A percentile compares a stretch with the other conserved stretches of the same genome.
phyloP scores from a whole-genome alignment of 2,329 filamentous ascomycete genomes.

The Penicillium sp. region DNA sequence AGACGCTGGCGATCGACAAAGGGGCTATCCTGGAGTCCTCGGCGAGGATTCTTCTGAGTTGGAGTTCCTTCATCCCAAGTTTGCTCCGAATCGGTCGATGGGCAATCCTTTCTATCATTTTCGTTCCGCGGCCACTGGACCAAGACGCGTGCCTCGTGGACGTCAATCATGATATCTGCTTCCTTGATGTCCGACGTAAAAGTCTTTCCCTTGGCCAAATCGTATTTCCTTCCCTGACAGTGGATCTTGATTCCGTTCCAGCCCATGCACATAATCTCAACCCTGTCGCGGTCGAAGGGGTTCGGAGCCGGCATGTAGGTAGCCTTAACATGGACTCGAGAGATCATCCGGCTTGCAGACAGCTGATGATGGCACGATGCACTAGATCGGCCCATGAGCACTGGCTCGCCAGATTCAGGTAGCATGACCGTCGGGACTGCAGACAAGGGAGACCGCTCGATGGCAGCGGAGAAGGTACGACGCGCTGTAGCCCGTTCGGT shows the following conservation, averaged over 20 bases:
- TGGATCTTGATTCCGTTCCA: conserved; percentile 96
- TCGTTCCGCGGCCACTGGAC: conserved; percentile 76
- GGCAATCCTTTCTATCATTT: conserved; percentile 51
- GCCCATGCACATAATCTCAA: conserved; percentile 88
- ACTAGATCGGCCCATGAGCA: conserved; percentile 90
- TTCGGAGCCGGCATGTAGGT: conserved; percentile 72
- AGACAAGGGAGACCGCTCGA: conserved; percentile 80
- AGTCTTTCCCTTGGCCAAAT: conserved; percentile 81
- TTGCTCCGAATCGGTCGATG: conserved; percentile 63
- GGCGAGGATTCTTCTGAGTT: conserved; percentile 34
- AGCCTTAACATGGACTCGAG: conserved; percentile 88
- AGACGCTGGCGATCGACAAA: conserved; percentile 64
- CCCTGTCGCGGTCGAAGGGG: conserved; percentile 69
- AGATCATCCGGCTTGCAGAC: conserved; percentile 87
- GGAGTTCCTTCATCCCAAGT: conserved; percentile 64
- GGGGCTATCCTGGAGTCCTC: conserved; percentile 41
- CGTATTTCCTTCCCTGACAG: conserved; percentile 84
- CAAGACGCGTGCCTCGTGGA: conserved; percentile 87
- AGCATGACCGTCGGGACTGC: conserved; percentile 82
- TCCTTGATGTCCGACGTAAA: conserved; percentile 88
- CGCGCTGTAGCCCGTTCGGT: conserved; percentile 56
- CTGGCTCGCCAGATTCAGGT: conserved; percentile 74
- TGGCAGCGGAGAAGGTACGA: conserved; percentile 60
- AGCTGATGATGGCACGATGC: conserved; percentile 95
- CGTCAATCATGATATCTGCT: conserved; percentile 90